phyloP scores from a whole-genome alignment of 148 eudicot species.

The Rhododendron ferrugineum region DNA sequence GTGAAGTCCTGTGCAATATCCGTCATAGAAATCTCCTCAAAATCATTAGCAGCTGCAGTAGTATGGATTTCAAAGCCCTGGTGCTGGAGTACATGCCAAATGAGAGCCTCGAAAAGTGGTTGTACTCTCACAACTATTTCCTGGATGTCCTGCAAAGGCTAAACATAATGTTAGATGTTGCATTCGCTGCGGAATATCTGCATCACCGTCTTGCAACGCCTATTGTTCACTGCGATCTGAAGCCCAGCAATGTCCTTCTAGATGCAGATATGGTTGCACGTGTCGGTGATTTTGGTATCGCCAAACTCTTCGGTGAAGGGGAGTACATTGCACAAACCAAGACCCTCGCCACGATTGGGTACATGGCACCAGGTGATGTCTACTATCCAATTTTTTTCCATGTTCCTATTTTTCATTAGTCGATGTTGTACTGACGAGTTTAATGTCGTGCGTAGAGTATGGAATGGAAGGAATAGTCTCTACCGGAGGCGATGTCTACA shows the following conservation, averaged over 20 bases:
- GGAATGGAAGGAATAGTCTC: conserved; percentile 12
- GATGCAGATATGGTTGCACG: conserved; percentile 25
- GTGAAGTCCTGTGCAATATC: conserved; percentile 15
- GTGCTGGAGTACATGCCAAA: conserved; percentile 35
- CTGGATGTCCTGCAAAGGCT: conserved; percentile 21
- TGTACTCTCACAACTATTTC: conserved; percentile 18
- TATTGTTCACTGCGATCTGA: conserved; percentile 33
- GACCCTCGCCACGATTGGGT: conserved; percentile 7
- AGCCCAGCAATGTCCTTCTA: conserved; percentile 29
- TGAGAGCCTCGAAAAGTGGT: conserved; percentile 34
- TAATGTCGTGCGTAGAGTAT: neutral
- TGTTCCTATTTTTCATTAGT: neutral
- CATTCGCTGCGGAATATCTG: conserved; percentile 24
- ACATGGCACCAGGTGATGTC: conserved; percentile 14
- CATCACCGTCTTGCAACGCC: conserved; percentile 17
- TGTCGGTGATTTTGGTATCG: conserved; percentile 30
- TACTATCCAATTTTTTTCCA: neutral
- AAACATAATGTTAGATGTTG: conserved; percentile 23
- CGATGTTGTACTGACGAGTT: neutral
- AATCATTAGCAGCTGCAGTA: conserved; percentile 19
- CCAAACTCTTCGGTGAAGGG: conserved; percentile 17
- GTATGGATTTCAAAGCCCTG: conserved; percentile 22
- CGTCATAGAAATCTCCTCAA: conserved; percentile 31
- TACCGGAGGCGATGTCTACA: conserved; percentile 1
- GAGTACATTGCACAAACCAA: neutral